Base-by-base conservation (phyloP, 306 rosid genomes). In the Comarum palustre region DNA sequence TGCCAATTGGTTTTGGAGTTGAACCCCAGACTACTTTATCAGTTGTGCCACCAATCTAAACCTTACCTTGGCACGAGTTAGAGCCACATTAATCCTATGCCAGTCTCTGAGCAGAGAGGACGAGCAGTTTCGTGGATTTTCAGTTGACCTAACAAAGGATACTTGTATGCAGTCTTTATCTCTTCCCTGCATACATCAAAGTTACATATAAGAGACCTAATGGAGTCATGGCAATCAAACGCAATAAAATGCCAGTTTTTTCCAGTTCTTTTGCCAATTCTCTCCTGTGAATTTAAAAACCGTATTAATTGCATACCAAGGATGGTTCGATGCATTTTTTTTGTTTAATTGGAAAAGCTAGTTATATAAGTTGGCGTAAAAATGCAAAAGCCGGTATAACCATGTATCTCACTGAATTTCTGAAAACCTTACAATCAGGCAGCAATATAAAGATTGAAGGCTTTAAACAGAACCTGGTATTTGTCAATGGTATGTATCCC, bases 401-500 rank as follows among this genome's bases (percentile, higher is more conserved):
- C 73, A 68, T 16, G 13, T 54, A 36, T 12, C 22, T 5, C 27
- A 16, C 24, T 52, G 10, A 50, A 69, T 27, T 57, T 39, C 65
- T 6, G 38, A 4, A 46, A 11, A 47, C 48, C 11, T 27, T n/a
- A 68, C 32, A 74, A 34, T 39, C 3, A 63, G 7, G 52, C 63
- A 25, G 15, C 43, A 15, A 8, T 15, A 17, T 32, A 64, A 50
- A 48, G 9, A 39, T 9, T 29, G 60, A 66, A 69, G 50, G 39
- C 41, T 68, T 57, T 61, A 41, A 55, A 66, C 61, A 77, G 36
- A 36, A 91, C 98, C 96, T 93, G 98, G 78, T 91, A 91, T 84
- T 91, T 94, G 85, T 94, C 97, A 83, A 94, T 94, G 74, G 98
- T 94, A 81, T 94, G 92, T 79, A 91, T 87, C 88, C 91, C 97